Evolutionary conservation across 345 rosid species (phyloP), one percentile per base, ranked within the genome.

Genomic region (Lepidium sativum): DNA sequence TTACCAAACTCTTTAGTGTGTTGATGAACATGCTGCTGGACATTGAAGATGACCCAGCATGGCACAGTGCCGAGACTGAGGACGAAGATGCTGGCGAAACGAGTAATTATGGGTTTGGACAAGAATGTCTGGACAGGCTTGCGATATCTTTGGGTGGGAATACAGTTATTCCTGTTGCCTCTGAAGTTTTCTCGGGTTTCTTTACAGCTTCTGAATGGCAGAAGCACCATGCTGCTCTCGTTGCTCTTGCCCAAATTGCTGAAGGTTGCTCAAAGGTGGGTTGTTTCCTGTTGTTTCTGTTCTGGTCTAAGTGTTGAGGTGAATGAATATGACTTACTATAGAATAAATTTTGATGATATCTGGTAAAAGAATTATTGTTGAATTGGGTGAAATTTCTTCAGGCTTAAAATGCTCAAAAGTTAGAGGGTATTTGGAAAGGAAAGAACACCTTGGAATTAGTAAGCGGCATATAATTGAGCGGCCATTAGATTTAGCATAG

Each of bases 221-320:
- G 72, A 83, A 83, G 54, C 88, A 82, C 40, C 91, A 85, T 54
- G 91, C 91, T 35, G 86, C 85, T 31, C 82, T 85, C 48, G 75
- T 85, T 63, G 81, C 91, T 10, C 79, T 85, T 45, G 86, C 88
- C 38, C 91, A 85, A 56, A 85, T 85, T 71, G 91, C 88, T 8
- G 91, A 83, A 74, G 91, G 91, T 54, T 85, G 91, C 73, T 78
- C 88, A 51, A 85, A 85, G 91, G 88, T 85, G 58, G 27, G 4
- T n/a, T n/a, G n/a, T n/a, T n/a, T n/a, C n/a, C n/a, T n/a, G 16
- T 38, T 39, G 12, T 51, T 27, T 40, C n/a, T 39, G 6, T 52
- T 23, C 34, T 6, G 15, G 18, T 44, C 35, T 37, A 51, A 43
- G 37, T 48, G 55, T 45, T 4, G 32, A 16, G 27, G 54, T 60